A percentile compares a stretch with the other conserved stretches of the same genome.
Evolutionary conservation across 2,329 filamentous ascomycete genomes (phyloP).

Genomic region (Tolypocladium sp.): DNA sequence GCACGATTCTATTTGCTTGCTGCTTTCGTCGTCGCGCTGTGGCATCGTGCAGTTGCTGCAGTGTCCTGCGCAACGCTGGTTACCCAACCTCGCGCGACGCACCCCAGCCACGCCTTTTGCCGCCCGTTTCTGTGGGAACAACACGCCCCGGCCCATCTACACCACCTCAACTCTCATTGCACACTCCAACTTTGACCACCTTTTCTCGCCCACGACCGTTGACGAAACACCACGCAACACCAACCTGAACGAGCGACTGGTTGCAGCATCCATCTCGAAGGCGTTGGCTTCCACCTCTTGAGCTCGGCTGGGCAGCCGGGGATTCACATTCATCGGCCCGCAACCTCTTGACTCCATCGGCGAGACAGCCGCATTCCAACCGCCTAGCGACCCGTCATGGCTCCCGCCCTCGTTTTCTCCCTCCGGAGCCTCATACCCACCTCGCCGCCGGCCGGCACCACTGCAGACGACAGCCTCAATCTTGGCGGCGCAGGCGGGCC

Average conservation of each 20-base stretch:
- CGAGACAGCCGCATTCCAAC: constrained; percentile 11
- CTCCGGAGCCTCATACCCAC: constrained; percentile 20
- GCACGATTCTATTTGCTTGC: background rate
- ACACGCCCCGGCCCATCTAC: background rate
- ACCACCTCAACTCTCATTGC: background rate
- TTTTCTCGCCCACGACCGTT: background rate
- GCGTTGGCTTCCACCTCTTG: background rate
- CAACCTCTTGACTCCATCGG: background rate
- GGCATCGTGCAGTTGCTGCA: background rate
- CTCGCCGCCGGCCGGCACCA: constrained; percentile 7
- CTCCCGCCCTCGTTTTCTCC: constrained; percentile 27
- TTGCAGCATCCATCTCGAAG: background rate
- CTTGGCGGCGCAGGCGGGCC: constrained; percentile 26
- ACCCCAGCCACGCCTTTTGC: constrained; percentile 16
- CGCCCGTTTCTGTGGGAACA: constrained; percentile 20
- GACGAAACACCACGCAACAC: background rate
- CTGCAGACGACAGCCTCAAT: constrained; percentile 11
- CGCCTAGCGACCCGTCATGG: constrained; percentile 20
- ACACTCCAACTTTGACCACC: background rate
- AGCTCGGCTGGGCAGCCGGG: constrained; percentile 17
- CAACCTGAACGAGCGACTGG: background rate
- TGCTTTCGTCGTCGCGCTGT: background rate
- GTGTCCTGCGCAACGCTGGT: background rate
- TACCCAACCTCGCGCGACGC: constrained; percentile 2
- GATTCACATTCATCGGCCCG: background rate